A percentile compares a stretch with the other conserved stretches of the same genome.
phyloP scores from a whole-genome alignment of 2,329 filamentous ascomycete genomes.

The Elsinoe ampelina region DNA sequence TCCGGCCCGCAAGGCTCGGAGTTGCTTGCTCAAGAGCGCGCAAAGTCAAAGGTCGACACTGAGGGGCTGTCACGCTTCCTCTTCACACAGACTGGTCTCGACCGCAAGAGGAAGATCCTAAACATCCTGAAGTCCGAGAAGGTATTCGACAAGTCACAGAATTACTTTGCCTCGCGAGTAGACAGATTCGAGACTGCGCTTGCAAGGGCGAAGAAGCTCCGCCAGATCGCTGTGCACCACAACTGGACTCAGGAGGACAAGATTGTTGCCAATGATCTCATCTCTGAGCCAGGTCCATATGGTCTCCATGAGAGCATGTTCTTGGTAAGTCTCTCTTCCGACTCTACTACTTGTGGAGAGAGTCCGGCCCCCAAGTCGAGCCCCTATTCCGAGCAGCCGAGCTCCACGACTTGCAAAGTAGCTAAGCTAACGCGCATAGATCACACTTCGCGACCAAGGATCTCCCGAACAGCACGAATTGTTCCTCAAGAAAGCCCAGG shows the following conservation, averaged over 20 bases:
- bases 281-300: conserved; percentile 66
- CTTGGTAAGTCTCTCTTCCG: conserved; percentile 36
- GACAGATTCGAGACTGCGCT: conserved; percentile 62
- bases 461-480: conserved; percentile 64
- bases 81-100: conserved; percentile 56
- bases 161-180: conserved; percentile 62
- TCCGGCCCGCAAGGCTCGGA: conserved; percentile 59
- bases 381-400: no score
- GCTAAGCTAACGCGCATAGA: conserved; percentile 29
- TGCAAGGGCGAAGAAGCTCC: conserved; percentile 60
- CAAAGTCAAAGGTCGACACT: conserved; percentile 56
- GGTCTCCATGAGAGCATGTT: conserved; percentile 65
- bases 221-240: conserved; percentile 56
- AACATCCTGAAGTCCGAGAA: conserved; percentile 57
- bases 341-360: not conserved
- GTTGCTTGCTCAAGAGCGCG: conserved; percentile 59
- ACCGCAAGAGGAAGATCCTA: conserved; percentile 52
- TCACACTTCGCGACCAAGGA: conserved; percentile 61
- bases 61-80: conserved; percentile 59
- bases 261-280: conserved; percentile 54
- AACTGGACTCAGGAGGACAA: conserved; percentile 60
- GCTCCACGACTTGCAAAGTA: no score
- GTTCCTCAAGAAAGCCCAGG: conserved; percentile 59
- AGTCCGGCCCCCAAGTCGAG: no score
- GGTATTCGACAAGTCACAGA: conserved; percentile 69